phyloP scores from a whole-genome alignment of 2,329 filamentous ascomycete genomes.

The Cladosporium phlei region DNA sequence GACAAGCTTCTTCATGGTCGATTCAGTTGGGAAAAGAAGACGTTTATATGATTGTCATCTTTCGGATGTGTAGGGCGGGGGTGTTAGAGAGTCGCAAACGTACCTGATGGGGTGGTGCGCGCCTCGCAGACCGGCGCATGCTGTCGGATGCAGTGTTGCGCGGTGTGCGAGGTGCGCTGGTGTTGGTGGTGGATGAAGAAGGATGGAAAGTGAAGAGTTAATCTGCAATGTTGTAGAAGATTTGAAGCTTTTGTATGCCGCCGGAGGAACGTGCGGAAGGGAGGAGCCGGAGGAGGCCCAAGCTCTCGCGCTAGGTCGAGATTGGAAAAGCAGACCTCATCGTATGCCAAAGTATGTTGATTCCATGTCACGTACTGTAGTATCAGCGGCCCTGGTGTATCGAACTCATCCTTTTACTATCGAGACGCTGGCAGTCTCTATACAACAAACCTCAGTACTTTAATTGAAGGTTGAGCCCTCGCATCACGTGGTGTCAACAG shows the following conservation, averaged over 20 bases:
- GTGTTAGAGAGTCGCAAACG: slow-evolving; percentile 1
- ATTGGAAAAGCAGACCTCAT: too few species aligned
- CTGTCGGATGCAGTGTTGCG: background rate
- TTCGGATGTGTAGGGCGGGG: slow-evolving; percentile 31
- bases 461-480: too few species aligned
- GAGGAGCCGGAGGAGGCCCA: too few species aligned
- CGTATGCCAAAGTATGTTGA: too few species aligned
- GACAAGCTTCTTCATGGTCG: slow-evolving; percentile 77
- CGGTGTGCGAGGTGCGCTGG: background rate
- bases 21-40: slow-evolving; percentile 89
- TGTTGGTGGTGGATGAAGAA: background rate
- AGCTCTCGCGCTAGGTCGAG: too few species aligned
- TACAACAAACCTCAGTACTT: too few species aligned
- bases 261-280: too few species aligned
- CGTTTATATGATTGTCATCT: slow-evolving; percentile 69
- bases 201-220: background rate
- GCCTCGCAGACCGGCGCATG: background rate
- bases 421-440: too few species aligned
- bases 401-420: too few species aligned
- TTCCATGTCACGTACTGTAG: too few species aligned
- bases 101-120: slow-evolving; percentile 4
- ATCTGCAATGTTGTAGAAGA: background rate
- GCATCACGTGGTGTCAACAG: too few species aligned
- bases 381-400: too few species aligned
- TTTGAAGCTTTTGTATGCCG: slow-evolving; percentile 8